phyloP scores from a whole-genome alignment of 192 early-diverging fungal genomes.

The Haplosporangium gracile region DNA sequence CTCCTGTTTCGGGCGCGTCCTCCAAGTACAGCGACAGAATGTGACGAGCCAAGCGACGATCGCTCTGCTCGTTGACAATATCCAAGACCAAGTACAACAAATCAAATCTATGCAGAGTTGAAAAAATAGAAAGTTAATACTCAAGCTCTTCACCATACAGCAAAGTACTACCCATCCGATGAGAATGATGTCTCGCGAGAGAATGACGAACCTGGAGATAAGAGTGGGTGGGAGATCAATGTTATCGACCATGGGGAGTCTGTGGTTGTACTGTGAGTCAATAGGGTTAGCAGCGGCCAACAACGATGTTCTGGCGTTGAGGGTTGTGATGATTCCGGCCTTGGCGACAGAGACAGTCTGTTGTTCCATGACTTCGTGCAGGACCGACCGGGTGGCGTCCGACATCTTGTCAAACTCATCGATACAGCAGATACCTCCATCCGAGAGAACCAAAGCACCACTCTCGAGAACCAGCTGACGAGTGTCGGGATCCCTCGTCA shows the following conservation, averaged over 20 bases:
- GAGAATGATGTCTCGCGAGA: neutral
- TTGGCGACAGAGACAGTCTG: slow-evolving; percentile 99
- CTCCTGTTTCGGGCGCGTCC: slow-evolving; percentile 63
- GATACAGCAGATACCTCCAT: slow-evolving; percentile 97
- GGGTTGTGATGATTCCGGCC: slow-evolving; percentile 97
- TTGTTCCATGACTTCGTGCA: slow-evolving; percentile 99
- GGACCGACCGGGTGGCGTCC: slow-evolving; percentile 90
- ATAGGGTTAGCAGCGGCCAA: slow-evolving; percentile 96
- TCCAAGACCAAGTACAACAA: slow-evolving; percentile 93
- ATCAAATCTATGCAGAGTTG: slow-evolving; percentile 80
- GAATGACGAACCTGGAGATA: slow-evolving; percentile 79
- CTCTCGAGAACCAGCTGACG: slow-evolving; percentile 96
- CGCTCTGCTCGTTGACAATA: slow-evolving; percentile 86
- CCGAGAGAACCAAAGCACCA: slow-evolving; percentile 95
- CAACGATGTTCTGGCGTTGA: slow-evolving; percentile 97
- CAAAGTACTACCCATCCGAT: neutral
- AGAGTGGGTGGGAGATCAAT: slow-evolving; percentile 94
- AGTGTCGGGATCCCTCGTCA: slow-evolving; percentile 96
- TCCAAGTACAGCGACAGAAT: slow-evolving; percentile 90
- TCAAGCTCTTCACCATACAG: neutral
- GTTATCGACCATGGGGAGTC: slow-evolving; percentile 88
- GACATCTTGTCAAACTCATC: slow-evolving; percentile 99
- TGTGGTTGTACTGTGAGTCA: slow-evolving; percentile 87
- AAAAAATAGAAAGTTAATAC: neutral
- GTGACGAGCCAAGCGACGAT: slow-evolving; percentile 90